These are phyloP conservation scores for Radiomyces spectabilis DNA, from an alignment of 192 early-diverging fungal genomes.

Conservation along the genomic window DNA sequence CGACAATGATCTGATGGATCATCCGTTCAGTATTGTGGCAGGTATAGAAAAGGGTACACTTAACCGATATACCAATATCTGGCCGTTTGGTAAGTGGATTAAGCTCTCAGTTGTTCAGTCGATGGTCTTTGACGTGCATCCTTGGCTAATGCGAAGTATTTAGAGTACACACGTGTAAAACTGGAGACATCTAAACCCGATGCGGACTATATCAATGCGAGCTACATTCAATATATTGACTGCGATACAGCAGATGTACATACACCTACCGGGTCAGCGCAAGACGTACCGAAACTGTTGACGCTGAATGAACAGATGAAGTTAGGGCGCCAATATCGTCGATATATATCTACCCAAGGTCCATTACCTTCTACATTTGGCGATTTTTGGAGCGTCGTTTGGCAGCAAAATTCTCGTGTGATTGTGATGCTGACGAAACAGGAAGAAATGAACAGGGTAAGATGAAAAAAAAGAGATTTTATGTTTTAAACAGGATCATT, in stretches of 20 bases:
- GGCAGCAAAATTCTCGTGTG: constrained; percentile 76
- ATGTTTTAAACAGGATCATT: background rate
- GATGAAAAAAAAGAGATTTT: background rate
- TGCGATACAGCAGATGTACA: constrained; percentile 43
- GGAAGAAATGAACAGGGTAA: constrained; percentile 71
- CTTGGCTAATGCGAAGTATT: background rate
- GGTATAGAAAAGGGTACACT: constrained; percentile 63
- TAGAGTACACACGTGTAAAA: constrained; percentile 27
- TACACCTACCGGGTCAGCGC: too few relatives aligned
- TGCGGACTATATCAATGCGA: constrained; percentile 40
- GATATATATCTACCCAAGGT: constrained; percentile 51
- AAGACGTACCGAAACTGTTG: too few relatives aligned
- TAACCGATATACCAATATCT: constrained; percentile 79
- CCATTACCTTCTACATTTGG: constrained; percentile 71
- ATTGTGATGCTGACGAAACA: constrained; percentile 93
- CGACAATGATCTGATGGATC: constrained; percentile 25
- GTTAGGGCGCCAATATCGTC: background rate
- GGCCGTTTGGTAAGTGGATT: constrained; percentile 61
- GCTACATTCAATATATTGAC: constrained; percentile 47
- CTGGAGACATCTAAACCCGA: constrained; percentile 34
- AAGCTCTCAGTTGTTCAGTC: too few relatives aligned
- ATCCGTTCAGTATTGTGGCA: constrained; percentile 64
- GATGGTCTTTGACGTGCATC: too few relatives aligned
- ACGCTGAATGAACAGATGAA: background rate
- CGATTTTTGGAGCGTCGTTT: constrained; percentile 93